Conservation (phyloP, 1,139 yeast species). For the Candida anutae region DNA sequence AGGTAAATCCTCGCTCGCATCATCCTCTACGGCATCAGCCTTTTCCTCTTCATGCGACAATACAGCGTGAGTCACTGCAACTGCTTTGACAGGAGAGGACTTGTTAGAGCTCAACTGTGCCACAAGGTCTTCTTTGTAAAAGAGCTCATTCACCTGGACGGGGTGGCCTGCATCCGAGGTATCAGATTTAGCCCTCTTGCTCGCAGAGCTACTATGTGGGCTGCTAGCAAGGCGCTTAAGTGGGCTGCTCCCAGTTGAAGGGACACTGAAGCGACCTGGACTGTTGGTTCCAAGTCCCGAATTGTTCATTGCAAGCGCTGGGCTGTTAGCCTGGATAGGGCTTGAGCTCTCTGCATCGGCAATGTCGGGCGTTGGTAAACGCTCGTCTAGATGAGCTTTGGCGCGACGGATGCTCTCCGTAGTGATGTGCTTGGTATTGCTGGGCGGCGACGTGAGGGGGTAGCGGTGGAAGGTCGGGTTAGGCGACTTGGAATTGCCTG, state of each 20-base stretch:
- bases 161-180: conserved; percentile 9
- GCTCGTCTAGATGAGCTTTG: conserved; percentile 6
- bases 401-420: conserved; percentile 8
- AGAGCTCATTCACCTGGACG: conserved; percentile 17
- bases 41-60: background rate
- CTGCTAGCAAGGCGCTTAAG: conserved; percentile 9
- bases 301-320: conserved; percentile 13
- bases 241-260: conserved; percentile 8
- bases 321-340: no score
- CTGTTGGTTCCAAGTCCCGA: conserved; percentile 7
- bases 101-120: conserved; percentile 12
- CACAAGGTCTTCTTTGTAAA: conserved; percentile 19
- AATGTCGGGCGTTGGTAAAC: conserved; percentile 1
- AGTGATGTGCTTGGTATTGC: conserved; percentile 6
- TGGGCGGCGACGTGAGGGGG: conserved; percentile 10
- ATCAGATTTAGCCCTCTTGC: conserved; percentile 8
- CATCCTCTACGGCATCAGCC: conserved; percentile 13
- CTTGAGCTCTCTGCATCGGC: conserved; percentile 12
- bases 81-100: conserved; percentile 9
- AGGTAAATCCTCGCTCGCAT: conserved; percentile 20
- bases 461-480: conserved; percentile 4
- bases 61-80: background rate
- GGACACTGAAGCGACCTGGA: background rate
- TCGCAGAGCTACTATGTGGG: conserved; percentile 9
- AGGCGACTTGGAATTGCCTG: conserved; percentile 3